A percentile compares a stretch with the other conserved stretches of the same genome.
Conservation (phyloP, 202 grass and related monocot species). For the Thinopyrum obtusiflorum region DNA sequence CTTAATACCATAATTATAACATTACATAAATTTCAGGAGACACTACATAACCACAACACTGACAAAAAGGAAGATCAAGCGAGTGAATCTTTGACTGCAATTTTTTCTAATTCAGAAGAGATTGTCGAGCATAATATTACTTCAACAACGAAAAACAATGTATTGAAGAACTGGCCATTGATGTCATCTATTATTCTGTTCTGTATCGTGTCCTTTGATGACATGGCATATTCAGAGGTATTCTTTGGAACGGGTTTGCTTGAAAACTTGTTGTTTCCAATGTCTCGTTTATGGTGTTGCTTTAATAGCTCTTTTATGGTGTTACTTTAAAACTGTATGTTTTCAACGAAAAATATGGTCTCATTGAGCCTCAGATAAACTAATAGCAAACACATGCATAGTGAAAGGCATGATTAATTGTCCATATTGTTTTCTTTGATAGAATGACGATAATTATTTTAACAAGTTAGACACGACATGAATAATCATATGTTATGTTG, state of each 20-base stretch:
- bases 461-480: background rate
- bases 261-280: background rate
- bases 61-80: background rate
- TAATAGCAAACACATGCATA: background rate
- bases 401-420: background rate
- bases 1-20: background rate
- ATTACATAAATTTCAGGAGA: slow-evolving; percentile 53
- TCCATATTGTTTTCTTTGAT: background rate
- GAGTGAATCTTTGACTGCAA: slow-evolving; percentile 5
- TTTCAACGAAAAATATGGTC: background rate
- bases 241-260: background rate
- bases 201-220: slow-evolving; percentile 59
- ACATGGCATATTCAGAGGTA: slow-evolving; percentile 71
- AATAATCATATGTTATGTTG: background rate
- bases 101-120: slow-evolving; percentile 7
- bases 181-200: slow-evolving; percentile 74
- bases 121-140: background rate
- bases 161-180: slow-evolving; percentile 67
- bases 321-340: background rate
- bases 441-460: background rate
- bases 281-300: background rate
- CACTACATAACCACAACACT: slow-evolving; percentile 50
- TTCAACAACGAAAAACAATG: slow-evolving; percentile 23
- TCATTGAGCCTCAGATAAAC: background rate
- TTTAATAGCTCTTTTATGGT: background rate